Base-by-base conservation (phyloP, 345 rosid species). In the Eucalyptus coolabah region DNA sequence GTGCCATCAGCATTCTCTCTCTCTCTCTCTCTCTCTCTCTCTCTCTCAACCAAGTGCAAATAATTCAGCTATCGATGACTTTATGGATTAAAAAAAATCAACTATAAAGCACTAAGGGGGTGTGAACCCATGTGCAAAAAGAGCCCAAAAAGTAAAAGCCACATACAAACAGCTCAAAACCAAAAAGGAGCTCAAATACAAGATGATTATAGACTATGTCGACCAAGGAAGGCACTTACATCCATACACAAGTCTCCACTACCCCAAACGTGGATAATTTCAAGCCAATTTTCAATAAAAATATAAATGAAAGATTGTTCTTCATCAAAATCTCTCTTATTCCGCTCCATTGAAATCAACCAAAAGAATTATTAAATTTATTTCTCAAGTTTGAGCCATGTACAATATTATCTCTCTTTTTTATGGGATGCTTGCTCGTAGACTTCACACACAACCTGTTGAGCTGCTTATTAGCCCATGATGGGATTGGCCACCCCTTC, bases 391-490 rank as follows among this genome's bases (percentile, higher is more conserved):
- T 56, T 56, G 13, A 10, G 1, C 5, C 3, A 1, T 3, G 3
- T 24, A 56, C 0, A 3, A 56, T 26, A 10, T 50, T 15, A 1
- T 26, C 6, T 4, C 3, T 24, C 12, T 56, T 56, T 56, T 11
- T 56, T 23, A 1, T 23, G 2, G 4, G 59, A 19, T 0, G 16
- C 0, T 2, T 53, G 2, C 24, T 53, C 24, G 3, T 19, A 21
- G 24, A 24, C 59, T 53, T 53, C 4, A 1, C 59, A 18, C 4
- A 1, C 59, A 53, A 53, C 2, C 7, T 2, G 7, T 50, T 15
- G 7, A 50, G 19, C 3, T 50, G 7, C 53, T 50, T 16, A 50
- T 50, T 50, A 50, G 53, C 53, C 53, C 59, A 53, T 9, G 9
- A 18, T 53, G 24, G 59, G 23, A 53, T 53, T 53, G 59, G 59